phyloP scores from a whole-genome alignment of 768 basidiomycete species.

The Suillus paluster region DNA sequence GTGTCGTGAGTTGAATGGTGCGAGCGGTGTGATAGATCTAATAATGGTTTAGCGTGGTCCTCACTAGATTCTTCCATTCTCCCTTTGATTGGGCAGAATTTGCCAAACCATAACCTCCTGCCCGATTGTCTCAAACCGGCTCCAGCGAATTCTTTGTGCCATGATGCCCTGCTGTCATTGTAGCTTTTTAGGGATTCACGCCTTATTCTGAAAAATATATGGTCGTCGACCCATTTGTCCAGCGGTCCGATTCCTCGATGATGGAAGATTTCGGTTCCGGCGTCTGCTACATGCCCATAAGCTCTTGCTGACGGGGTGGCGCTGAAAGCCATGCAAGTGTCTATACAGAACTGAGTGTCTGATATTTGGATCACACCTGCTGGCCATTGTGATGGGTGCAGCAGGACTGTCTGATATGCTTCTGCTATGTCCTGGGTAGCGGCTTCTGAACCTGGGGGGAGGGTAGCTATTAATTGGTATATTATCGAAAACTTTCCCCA shows the following conservation, averaged over 20 bases:
- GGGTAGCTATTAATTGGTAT: conserved; percentile 23
- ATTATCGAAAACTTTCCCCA: conserved; percentile 48
- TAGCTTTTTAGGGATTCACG: background rate
- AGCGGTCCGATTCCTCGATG: conserved; percentile 4
- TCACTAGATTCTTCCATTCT: conserved; percentile 38
- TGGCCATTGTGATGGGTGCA: conserved; percentile 34
- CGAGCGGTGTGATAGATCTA: conserved; percentile 27
- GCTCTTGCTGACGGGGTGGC: conserved; percentile 2
- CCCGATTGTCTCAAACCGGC: conserved; percentile 12
- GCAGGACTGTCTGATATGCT: conserved; percentile 37
- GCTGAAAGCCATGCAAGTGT: conserved; percentile 10
- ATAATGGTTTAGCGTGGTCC: conserved; percentile 23
- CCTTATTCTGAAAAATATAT: conserved; percentile 12
- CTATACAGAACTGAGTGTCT: conserved; percentile 20
- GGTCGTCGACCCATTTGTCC: conserved; percentile 7
- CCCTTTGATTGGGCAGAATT: too few relatives aligned
- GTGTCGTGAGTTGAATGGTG: conserved; percentile 26
- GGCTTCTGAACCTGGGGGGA: conserved; percentile 37
- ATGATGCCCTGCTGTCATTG: background rate
- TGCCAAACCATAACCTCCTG: conserved; percentile 31
- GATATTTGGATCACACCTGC: conserved; percentile 25
- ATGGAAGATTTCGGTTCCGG: conserved; percentile 5
- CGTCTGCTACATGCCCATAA: conserved; percentile 13
- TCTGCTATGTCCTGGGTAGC: conserved; percentile 37
- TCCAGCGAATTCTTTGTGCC: background rate